Percentiles rank a stretch among this genome's conserved stretches.
These are phyloP conservation scores for Xylariaceae sp. DNA, from an alignment of 2,329 filamentous ascomycete genomes.

Conservation along the genomic window DNA sequence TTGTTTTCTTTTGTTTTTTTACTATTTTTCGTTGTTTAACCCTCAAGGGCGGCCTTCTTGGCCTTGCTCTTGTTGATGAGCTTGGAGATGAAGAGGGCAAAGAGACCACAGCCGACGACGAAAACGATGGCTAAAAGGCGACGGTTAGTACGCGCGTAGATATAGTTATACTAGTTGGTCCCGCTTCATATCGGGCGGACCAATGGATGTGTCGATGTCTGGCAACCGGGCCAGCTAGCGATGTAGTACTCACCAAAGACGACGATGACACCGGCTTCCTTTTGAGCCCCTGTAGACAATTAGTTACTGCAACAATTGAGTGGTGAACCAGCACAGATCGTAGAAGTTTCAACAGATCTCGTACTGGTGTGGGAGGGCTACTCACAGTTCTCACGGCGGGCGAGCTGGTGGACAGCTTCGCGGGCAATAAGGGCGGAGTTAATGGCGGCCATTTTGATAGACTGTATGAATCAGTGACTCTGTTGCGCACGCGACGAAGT, in stretches of 20 bases:
- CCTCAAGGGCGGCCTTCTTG: slow-evolving; percentile 24
- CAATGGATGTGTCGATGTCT: too few species aligned
- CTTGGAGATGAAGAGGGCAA: slow-evolving; percentile 31
- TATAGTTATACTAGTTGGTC: not conserved
- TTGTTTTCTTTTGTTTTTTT: slow-evolving; percentile 11
- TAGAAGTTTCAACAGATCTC: not conserved
- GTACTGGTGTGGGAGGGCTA: not conserved
- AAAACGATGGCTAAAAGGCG: slow-evolving; percentile 29
- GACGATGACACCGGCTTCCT: slow-evolving; percentile 33
- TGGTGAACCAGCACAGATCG: not conserved
- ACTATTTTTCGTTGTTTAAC: slow-evolving; percentile 19
- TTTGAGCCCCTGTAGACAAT: slow-evolving; percentile 24
- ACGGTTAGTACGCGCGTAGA: slow-evolving; percentile 8
- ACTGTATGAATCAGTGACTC: slow-evolving; percentile 19
- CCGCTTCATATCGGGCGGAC: not conserved
- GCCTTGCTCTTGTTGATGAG: slow-evolving; percentile 28
- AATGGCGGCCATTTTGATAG: slow-evolving; percentile 32
- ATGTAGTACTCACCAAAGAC: slow-evolving; percentile 27
- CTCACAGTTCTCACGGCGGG: slow-evolving; percentile 32
- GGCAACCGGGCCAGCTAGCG: too few species aligned
- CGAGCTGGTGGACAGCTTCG: slow-evolving; percentile 30
- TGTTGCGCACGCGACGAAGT: slow-evolving; percentile 10
- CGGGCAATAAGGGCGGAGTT: slow-evolving; percentile 33
- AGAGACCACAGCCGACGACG: slow-evolving; percentile 30
- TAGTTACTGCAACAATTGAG: slow-evolving; percentile 10